Conservation (phyloP, 805 yeast genomes). For the Candida khao-thaluensis region DNA sequence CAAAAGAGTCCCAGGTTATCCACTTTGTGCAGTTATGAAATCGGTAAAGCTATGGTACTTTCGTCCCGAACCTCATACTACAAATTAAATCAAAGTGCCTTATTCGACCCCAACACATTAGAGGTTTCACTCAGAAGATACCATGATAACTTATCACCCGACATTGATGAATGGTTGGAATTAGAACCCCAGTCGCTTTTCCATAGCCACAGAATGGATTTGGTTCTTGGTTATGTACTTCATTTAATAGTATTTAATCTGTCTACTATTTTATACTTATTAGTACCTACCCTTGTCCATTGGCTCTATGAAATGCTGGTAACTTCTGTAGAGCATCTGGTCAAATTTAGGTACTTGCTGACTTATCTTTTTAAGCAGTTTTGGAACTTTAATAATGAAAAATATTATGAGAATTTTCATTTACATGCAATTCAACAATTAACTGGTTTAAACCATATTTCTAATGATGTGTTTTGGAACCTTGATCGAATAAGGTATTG, state of each 20-base stretch:
- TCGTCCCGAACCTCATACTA: slow-evolving; percentile 35
- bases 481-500: slow-evolving; percentile 29
- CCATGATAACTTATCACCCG: slow-evolving; percentile 27
- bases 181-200: slow-evolving; percentile 29
- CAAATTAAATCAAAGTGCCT: slow-evolving; percentile 27
- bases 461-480: slow-evolving; percentile 24
- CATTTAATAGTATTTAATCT: slow-evolving; percentile 36
- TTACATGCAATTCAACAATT: slow-evolving; percentile 14
- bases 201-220: slow-evolving; percentile 20
- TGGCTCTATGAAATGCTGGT: slow-evolving; percentile 34
- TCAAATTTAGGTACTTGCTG: slow-evolving; percentile 12
- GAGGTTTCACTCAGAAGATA: slow-evolving; percentile 23
- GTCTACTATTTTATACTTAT: slow-evolving; percentile 27
- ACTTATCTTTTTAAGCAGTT: slow-evolving; percentile 22
- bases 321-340: not conserved
- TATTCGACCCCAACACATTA: slow-evolving; percentile 27
- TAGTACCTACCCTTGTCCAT: slow-evolving; percentile 36
- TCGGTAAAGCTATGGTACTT: slow-evolving; percentile 36
- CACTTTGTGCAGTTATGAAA: slow-evolving; percentile 16
- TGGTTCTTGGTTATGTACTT: slow-evolving; percentile 34
- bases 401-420: slow-evolving; percentile 16
- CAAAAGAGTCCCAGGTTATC: slow-evolving; percentile 12
- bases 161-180: slow-evolving; percentile 37
- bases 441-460: slow-evolving; percentile 13
- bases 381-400: slow-evolving; percentile 21